These are phyloP conservation scores for Crucihimalaya himalaica DNA, from an alignment of 345 rosid species.

Conservation along the genomic window DNA sequence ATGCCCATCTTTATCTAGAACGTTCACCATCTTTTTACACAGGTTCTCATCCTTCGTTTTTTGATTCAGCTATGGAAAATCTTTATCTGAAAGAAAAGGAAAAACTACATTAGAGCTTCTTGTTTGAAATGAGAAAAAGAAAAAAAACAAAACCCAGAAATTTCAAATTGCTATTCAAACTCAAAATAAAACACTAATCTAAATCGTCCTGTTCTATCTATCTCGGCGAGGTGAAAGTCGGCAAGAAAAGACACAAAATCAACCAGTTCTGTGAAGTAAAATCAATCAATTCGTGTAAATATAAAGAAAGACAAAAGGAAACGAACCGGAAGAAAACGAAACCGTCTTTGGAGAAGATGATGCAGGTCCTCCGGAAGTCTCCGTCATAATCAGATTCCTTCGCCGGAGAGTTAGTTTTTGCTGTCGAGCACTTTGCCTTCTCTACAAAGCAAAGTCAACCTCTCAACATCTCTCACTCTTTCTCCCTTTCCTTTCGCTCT, in stretches of 20 bases:
- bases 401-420: neutral
- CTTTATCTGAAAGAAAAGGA: neutral
- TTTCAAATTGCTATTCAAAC: neutral
- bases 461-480: neutral
- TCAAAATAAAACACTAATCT: slow-evolving; percentile 8
- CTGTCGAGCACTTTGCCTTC: neutral
- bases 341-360: no score
- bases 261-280: no score
- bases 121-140: no score
- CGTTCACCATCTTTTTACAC: neutral
- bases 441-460: neutral
- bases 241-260: no score
- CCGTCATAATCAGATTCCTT: neutral
- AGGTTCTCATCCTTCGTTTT: neutral
- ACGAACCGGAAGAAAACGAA: no score
- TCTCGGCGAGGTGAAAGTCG: no score
- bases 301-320: no score
- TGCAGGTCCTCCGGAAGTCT: no score
- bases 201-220: neutral
- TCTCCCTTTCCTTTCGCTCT: no score
- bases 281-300: no score
- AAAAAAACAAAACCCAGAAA: no score
- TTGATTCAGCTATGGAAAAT: neutral
- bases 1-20: neutral
- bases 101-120: neutral